Conservation (phyloP, 495 filamentous ascomycete genomes). For the Parachaetomium inaequale region DNA sequence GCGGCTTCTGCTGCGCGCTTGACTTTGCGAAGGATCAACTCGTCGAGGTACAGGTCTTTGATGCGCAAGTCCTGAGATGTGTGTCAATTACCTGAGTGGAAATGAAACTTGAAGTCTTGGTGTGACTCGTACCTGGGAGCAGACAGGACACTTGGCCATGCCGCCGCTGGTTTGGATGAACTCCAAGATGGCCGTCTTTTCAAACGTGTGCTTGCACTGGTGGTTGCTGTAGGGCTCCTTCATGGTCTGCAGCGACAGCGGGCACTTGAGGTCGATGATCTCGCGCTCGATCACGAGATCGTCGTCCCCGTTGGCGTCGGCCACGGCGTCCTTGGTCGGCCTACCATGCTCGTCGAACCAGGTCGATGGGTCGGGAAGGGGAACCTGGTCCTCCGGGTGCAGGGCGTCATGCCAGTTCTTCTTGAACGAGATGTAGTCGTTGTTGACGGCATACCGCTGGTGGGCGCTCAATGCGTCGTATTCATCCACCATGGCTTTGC, state of each 20-base stretch:
- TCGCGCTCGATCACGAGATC: conserved; percentile 72
- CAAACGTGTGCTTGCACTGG: conserved; percentile 80
- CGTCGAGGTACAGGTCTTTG: conserved; percentile 41
- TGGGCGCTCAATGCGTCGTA: conserved; percentile 41
- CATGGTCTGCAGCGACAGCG: conserved; percentile 72
- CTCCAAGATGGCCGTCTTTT: conserved; percentile 64
- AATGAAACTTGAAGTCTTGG: neutral
- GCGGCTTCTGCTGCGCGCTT: conserved; percentile 36
- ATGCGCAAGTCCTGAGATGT: conserved; percentile 35
- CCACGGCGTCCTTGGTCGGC: conserved; percentile 28
- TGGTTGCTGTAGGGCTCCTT: conserved; percentile 68
- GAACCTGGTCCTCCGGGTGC: conserved; percentile 59
- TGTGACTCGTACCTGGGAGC: conserved; percentile 37
- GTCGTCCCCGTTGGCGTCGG: conserved; percentile 54
- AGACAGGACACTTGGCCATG: conserved; percentile 42
- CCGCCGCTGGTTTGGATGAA: conserved; percentile 51
- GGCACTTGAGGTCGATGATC: conserved; percentile 70
- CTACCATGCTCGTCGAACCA: conserved; percentile 65
- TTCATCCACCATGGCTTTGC: conserved; percentile 33
- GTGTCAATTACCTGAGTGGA: neutral
- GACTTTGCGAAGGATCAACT: conserved; percentile 41
- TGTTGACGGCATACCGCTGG: conserved; percentile 66
- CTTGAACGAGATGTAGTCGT: conserved; percentile 77
- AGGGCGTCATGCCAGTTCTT: conserved; percentile 71
- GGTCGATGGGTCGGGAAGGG: conserved; percentile 62